These are phyloP conservation scores for Solanum chaucha DNA, from an alignment of 257 asterid species.

Conservation along the genomic window DNA sequence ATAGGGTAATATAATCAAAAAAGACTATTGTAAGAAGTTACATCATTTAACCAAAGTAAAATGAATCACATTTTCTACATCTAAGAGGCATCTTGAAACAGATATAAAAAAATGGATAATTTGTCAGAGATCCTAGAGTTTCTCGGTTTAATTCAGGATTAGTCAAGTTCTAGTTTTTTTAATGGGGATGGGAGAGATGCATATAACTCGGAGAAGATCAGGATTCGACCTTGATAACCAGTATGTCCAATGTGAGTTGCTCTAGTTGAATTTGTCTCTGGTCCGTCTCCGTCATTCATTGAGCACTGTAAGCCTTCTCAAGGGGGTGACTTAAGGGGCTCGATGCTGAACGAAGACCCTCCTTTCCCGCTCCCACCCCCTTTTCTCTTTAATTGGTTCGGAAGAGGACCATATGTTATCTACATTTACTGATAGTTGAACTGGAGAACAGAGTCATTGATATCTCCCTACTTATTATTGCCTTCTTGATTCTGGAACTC, in stretches of 20 bases:
- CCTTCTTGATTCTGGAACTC: not conserved
- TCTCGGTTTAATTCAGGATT: not conserved
- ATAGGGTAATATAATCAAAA: not conserved
- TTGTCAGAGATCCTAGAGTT: not conserved
- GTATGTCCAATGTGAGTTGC: not conserved
- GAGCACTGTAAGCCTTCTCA: not conserved
- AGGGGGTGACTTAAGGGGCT: not conserved
- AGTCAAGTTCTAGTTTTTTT: not conserved
- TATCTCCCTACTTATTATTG: not conserved
- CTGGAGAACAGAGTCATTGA: not conserved
- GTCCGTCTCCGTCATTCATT: not conserved
- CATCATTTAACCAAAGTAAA: not conserved
- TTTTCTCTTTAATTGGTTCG: not conserved
- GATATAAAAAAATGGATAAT: not conserved
- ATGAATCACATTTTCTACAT: not conserved
- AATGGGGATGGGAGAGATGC: not conserved
- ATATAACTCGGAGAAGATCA: not conserved
- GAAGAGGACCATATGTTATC: not conserved
- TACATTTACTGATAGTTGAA: not conserved
- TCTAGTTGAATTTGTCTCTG: not conserved
- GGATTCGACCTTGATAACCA: not conserved
- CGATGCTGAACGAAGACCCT: not conserved
- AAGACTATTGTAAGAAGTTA: too few species aligned
- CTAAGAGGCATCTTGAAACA: not conserved
- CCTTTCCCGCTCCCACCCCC: not conserved